phyloP scores from a whole-genome alignment of 2,329 filamentous ascomycete species.

The Sporothrix euskadiensis region DNA sequence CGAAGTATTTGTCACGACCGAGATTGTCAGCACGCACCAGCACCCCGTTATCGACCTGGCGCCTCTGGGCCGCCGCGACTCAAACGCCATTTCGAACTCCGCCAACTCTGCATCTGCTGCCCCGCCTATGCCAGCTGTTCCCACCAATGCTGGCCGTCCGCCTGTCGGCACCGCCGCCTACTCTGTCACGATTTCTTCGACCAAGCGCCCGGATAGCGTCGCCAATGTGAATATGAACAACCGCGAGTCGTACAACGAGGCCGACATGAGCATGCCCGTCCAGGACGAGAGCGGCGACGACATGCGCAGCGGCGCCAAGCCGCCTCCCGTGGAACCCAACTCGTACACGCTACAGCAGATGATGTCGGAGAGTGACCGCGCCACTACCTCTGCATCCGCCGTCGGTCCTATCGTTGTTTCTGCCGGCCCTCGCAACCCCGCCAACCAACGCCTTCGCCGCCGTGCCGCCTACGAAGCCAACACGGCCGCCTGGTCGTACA shows the following conservation, averaged over 20 bases:
- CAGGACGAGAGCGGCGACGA: slow-evolving; percentile 28
- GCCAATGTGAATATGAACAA: slow-evolving; percentile 28
- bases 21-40: slow-evolving; percentile 40
- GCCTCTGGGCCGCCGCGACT: slow-evolving; percentile 37
- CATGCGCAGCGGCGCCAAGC: background rate
- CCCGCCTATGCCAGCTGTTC: background rate
- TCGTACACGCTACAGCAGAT: background rate
- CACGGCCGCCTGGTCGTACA: slow-evolving; percentile 67
- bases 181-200: slow-evolving; percentile 54
- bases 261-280: slow-evolving; percentile 37
- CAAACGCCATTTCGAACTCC: slow-evolving; percentile 22
- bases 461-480: slow-evolving; percentile 54
- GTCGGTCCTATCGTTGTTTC: background rate
- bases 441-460: slow-evolving; percentile 38
- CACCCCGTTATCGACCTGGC: slow-evolving; percentile 40
- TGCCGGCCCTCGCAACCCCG: slow-evolving; percentile 30
- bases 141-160: slow-evolving; percentile 6
- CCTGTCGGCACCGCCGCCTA: slow-evolving; percentile 42
- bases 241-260: slow-evolving; percentile 34
- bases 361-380: background rate
- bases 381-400: slow-evolving; percentile 1
- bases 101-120: background rate
- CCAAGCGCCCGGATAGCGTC: slow-evolving; percentile 33
- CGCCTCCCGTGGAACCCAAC: background rate
- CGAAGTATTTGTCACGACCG: slow-evolving; percentile 64